Evolutionary conservation across 2,329 filamentous ascomycete genomes (phyloP), one percentile per base, ranked within the genome.

Genomic region (Seiridium cupressi): DNA sequence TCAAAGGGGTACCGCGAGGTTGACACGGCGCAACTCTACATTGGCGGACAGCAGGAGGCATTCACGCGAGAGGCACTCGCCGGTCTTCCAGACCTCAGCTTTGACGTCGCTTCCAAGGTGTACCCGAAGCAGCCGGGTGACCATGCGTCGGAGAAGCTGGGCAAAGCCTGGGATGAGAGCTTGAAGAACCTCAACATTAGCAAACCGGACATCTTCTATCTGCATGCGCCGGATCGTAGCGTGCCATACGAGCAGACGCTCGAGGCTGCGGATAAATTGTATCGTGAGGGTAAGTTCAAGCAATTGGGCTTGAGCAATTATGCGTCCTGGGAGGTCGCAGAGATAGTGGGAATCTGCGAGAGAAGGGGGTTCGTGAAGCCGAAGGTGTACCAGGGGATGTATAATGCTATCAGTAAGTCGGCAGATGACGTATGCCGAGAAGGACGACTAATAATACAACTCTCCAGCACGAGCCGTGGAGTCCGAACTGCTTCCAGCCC

Each of bases 341-440:
- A 93, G 73, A 82, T 92, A 6, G 49, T 53, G 7, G 49, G 49
- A 11, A 53, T 53, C 32, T 53, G 49, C 49, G 49, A 53, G 32
- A 34, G 49, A 11, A 35, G 49, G 11, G 49, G 49, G 10, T 53
- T 53, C 34, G 90, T 96, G 13, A 84, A 88, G 44, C 92, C 92
- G 1, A 92, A 89, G 0, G 86, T 96, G 59, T 96, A 91, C 75
- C 92, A 95, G 75, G 92, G 83, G 68, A 94, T 96, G 90, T 94
- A 93, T 76, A 94, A 94, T 73, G 86, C 84, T 60, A 90, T 93
- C 65, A 91, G 49, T 53, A 53, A 53, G 35, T 53, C 7, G n/a
- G 32, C 5, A 49, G 31, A 13, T 6, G 13, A 32, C 46, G 8
- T 31, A 32, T 10, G 47, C n/a, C n/a, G 47, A 49, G 18, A 1